Evolutionary conservation across 768 basidiomycete genomes (phyloP).

Genomic region (Calocybe indica): DNA sequence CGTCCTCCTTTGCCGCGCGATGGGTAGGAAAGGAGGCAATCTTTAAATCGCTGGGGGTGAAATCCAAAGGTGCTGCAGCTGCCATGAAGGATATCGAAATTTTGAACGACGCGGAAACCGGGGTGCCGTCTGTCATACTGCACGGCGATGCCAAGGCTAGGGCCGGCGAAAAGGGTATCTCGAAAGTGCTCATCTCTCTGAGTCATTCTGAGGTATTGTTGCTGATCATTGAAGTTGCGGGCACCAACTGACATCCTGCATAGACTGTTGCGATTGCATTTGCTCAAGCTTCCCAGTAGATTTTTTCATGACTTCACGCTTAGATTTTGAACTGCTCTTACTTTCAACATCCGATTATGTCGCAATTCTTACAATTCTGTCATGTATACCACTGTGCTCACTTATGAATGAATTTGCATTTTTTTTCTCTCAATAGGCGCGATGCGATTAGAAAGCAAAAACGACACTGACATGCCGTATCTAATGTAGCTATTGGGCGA

Average conservation of each 20-base stretch:
- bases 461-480: too few species aligned
- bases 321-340: too few species aligned
- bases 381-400: conserved; percentile 5
- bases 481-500: too few species aligned
- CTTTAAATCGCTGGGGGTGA: conserved; percentile 91
- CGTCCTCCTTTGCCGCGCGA: conserved; percentile 90
- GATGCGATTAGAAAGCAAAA: too few species aligned
- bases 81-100: conserved; percentile 98
- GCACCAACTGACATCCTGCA: conserved; percentile 8
- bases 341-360: conserved; percentile 1
- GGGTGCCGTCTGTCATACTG: conserved; percentile 71
- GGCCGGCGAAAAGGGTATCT: conserved; percentile 69
- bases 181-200: conserved; percentile 73
- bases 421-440: too few species aligned
- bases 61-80: conserved; percentile 88
- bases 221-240: background rate
- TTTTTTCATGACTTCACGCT: conserved; percentile 8
- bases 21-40: conserved; percentile 98
- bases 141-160: conserved; percentile 75
- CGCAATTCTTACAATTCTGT: conserved; percentile 6
- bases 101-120: conserved; percentile 62
- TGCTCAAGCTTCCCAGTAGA: conserved; percentile 60
- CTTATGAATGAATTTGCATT: background rate
- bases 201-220: conserved; percentile 79
- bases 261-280: conserved; percentile 85